A percentile compares a stretch with the other conserved stretches of the same genome.
These are phyloP conservation scores for Penicillium sp. DNA, from an alignment of 2,329 filamentous ascomycete species.

Conservation along the genomic window DNA sequence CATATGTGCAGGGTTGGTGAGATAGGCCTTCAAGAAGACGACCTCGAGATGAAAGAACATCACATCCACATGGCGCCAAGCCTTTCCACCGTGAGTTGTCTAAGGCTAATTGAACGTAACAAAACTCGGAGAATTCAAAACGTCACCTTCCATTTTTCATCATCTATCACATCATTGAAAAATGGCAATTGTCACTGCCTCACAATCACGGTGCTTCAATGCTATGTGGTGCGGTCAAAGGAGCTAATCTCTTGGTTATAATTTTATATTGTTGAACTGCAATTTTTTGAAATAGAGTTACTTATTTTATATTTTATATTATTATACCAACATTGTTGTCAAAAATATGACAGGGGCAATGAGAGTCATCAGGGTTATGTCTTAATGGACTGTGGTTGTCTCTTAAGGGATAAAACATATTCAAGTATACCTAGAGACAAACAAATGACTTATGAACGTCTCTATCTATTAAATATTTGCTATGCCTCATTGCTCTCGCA, in stretches of 20 bases:
- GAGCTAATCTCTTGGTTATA: neutral
- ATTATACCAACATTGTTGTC: too few species aligned
- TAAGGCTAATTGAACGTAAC: neutral
- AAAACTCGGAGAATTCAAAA: neutral
- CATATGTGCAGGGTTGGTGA: neutral
- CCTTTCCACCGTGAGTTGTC: neutral
- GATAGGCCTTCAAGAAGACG: neutral
- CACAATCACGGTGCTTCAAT: neutral
- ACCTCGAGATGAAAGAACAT: neutral
- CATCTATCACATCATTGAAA: neutral
- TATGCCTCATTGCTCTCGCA: neutral
- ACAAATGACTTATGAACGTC: too few species aligned
- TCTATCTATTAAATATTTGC: too few species aligned
- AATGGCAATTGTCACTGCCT: neutral
- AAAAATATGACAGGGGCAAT: too few species aligned
- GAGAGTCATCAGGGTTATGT: too few species aligned
- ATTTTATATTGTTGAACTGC: neutral
- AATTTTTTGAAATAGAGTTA: too few species aligned
- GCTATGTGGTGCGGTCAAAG: too few species aligned
- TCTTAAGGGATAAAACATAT: too few species aligned
- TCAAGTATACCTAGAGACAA: too few species aligned
- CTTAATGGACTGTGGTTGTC: too few species aligned
- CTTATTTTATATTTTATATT: too few species aligned
- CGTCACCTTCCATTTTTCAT: neutral
- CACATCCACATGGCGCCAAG: neutral